Percentiles rank a stretch among this genome's conserved stretches.
Conservation (phyloP, 2,329 filamentous ascomycete genomes). For the Beauveria varroae region DNA sequence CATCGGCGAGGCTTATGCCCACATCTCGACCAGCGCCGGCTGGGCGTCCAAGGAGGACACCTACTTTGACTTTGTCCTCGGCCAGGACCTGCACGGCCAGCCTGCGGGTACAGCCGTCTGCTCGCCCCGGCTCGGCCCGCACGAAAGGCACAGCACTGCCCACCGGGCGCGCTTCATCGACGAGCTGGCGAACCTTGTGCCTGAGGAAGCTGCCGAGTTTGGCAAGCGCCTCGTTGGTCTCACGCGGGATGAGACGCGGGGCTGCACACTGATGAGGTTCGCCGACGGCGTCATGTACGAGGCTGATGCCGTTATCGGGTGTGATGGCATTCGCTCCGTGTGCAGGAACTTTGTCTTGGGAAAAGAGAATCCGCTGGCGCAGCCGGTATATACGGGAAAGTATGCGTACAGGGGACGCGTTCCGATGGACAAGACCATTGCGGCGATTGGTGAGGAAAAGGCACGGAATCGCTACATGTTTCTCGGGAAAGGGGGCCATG, state of each 20-base stretch:
- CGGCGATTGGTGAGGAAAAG: slow-evolving; percentile 35
- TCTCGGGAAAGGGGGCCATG: slow-evolving; percentile 43
- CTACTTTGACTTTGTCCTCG: slow-evolving; percentile 17
- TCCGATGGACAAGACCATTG: slow-evolving; percentile 44
- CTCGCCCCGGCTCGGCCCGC: slow-evolving; percentile 13
- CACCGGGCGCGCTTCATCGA: slow-evolving; percentile 33
- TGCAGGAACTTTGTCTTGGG: slow-evolving; percentile 43
- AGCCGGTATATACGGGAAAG: slow-evolving; percentile 41
- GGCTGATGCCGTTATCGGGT: slow-evolving; percentile 44
- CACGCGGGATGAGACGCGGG: slow-evolving; percentile 15
- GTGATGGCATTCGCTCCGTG: slow-evolving; percentile 57
- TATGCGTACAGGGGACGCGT: slow-evolving; percentile 46
- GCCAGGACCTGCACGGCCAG: background rate
- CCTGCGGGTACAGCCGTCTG: background rate
- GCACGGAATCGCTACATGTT: slow-evolving; percentile 23
- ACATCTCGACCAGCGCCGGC: slow-evolving; percentile 27
- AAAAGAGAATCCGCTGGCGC: slow-evolving; percentile 28
- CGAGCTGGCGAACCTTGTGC: slow-evolving; percentile 31
- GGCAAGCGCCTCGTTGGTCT: slow-evolving; percentile 28
- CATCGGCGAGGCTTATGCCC: slow-evolving; percentile 18
- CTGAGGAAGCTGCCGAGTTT: slow-evolving; percentile 23
- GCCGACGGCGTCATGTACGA: slow-evolving; percentile 30
- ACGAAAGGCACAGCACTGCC: slow-evolving; percentile 22
- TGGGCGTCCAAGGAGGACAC: slow-evolving; percentile 13
- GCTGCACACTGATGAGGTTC: slow-evolving; percentile 26